A percentile compares a stretch with the other conserved stretches of the same genome.
Evolutionary conservation across 495 filamentous ascomycete species (phyloP).

Genomic region (Aspergillus ostianus): DNA sequence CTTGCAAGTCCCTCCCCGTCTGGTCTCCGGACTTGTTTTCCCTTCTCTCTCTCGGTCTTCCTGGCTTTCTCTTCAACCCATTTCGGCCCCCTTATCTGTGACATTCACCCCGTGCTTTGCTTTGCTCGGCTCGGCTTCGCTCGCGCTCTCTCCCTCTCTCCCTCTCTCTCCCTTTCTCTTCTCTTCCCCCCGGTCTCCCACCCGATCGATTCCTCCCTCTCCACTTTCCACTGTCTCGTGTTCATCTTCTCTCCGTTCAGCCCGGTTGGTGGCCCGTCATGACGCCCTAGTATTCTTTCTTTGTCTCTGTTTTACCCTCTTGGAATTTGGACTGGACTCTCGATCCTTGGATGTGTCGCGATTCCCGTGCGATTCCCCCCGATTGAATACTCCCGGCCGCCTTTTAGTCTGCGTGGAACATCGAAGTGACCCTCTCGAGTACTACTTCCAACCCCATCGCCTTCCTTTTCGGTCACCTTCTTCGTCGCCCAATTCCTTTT

Average conservation of each 20-base stretch:
- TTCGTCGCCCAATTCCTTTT: background rate
- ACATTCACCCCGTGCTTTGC: background rate
- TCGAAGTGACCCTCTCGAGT: background rate
- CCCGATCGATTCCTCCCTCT: conserved; percentile 18
- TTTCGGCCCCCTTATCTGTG: conserved; percentile 5
- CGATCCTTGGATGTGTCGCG: conserved; percentile 19
- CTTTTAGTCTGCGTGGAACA: conserved; percentile 11
- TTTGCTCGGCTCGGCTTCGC: background rate
- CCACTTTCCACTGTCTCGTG: conserved; percentile 15
- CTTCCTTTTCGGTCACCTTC: conserved; percentile 2
- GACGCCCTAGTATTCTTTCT: conserved; percentile 25
- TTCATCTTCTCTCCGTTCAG: conserved; percentile 23
- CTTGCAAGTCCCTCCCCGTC: background rate
- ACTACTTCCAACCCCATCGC: background rate
- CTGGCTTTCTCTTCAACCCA: background rate
- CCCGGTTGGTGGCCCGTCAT: conserved; percentile 27
- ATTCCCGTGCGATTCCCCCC: conserved; percentile 14
- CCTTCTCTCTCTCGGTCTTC: background rate
- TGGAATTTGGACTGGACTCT: conserved; percentile 5
- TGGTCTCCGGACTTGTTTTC: conserved; percentile 2
- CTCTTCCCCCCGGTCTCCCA: background rate
- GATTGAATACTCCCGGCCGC: conserved; percentile 15
- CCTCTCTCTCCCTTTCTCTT: conserved; percentile 8
- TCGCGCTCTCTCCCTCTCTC: background rate
- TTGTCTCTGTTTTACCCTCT: conserved; percentile 13